A percentile compares a stretch with the other conserved stretches of the same genome.
These are phyloP conservation scores for Coemansia sp. DNA, from an alignment of 192 early-diverging fungal genomes.

Conservation along the genomic window DNA sequence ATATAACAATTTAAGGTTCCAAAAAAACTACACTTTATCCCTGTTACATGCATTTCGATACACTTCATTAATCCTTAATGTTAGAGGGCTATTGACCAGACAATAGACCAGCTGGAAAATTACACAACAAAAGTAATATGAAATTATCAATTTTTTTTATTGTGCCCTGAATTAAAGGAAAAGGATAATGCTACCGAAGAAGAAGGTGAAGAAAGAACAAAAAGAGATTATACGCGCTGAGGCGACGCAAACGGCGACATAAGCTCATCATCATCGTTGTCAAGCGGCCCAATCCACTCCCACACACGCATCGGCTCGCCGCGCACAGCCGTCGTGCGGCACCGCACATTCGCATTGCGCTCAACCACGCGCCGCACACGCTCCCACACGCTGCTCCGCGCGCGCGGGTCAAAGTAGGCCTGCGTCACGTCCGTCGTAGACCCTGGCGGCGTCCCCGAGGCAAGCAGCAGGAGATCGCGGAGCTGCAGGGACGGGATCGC, in stretches of 20 bases:
- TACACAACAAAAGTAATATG: too few species aligned
- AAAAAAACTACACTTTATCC: too few species aligned
- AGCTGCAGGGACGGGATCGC: conserved; percentile 55
- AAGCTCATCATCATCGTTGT: conserved; percentile 22
- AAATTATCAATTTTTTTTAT: too few species aligned
- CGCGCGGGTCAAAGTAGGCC: conserved; percentile 41
- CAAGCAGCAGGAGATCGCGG: conserved; percentile 56
- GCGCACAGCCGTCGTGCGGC: conserved; percentile 54
- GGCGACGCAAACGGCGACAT: not conserved
- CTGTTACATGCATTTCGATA: too few species aligned
- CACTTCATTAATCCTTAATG: too few species aligned
- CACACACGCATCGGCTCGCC: conserved; percentile 64
- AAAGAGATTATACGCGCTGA: conserved; percentile 2
- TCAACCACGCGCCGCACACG: conserved; percentile 57
- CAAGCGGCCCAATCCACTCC: conserved; percentile 63
- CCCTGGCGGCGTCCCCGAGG: conserved; percentile 13
- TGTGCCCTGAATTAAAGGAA: too few species aligned
- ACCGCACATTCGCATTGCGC: conserved; percentile 59
- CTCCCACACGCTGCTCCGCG: conserved; percentile 56
- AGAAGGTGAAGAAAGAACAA: not conserved
- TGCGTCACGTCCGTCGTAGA: not conserved
- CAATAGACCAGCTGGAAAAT: too few species aligned
- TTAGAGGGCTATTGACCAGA: too few species aligned
- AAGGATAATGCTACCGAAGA: too few species aligned
- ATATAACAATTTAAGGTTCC: too few species aligned